A percentile compares a stretch with the other conserved stretches of the same genome.
These are phyloP conservation scores for Echium plantagineum DNA, from an alignment of 257 asterid genomes.

Conservation along the genomic window DNA sequence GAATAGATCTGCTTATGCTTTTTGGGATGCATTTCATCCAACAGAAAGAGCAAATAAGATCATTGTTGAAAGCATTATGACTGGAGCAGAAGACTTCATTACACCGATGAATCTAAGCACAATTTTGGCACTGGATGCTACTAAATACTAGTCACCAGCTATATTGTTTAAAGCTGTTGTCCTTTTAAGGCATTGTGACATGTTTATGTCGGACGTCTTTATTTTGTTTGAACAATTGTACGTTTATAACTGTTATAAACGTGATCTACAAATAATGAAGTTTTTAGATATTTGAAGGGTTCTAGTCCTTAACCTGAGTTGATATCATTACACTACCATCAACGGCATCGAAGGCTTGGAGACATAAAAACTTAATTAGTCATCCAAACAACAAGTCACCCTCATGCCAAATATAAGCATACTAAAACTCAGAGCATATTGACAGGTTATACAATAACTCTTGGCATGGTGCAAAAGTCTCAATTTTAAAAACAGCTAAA, in stretches of 20 bases:
- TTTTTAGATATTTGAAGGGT: no score
- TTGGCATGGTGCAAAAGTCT: background rate
- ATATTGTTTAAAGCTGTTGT: background rate
- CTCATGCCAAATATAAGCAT: no score
- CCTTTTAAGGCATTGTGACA: background rate
- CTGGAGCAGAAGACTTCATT: slow-evolving; percentile 27
- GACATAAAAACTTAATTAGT: no score
- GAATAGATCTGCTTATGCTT: slow-evolving; percentile 24
- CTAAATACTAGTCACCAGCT: background rate
- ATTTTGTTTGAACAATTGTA: no score
- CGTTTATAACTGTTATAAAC: no score
- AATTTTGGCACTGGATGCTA: slow-evolving; percentile 26
- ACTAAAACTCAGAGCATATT: no score
- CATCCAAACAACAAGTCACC: no score
- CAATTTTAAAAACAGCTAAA: background rate
- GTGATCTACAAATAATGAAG: background rate
- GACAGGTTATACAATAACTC: no score
- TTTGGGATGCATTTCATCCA: slow-evolving; percentile 44
- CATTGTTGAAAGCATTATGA: slow-evolving; percentile 21
- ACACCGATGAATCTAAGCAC: slow-evolving; percentile 42
- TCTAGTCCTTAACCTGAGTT: no score
- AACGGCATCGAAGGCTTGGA: no score
- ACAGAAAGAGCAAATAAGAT: slow-evolving; percentile 33
- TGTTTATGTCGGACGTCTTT: background rate
- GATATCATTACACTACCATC: no score